Base-by-base conservation (phyloP, 148 eudicot species). In the Diospyros kaki region DNA sequence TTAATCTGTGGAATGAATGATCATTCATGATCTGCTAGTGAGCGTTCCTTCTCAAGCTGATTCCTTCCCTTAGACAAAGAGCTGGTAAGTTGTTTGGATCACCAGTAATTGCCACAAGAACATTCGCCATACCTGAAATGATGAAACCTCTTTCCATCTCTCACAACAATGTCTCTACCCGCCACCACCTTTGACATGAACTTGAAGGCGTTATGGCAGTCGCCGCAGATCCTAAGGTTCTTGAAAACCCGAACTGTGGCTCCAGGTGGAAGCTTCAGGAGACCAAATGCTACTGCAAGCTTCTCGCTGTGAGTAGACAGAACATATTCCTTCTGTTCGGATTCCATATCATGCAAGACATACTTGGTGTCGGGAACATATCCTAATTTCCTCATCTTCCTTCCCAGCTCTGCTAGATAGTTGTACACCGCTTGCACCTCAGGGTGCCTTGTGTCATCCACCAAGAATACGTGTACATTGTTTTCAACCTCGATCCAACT, bases 81-180 rank as follows among this genome's bases (percentile, higher is more conserved):
- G 28, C 28, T 28, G 28, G 28, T 28, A 28, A 28, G 28, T 28
- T 28, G 28, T 28, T 28, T 28, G 28, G 66, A 42, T 90, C 84
- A 94, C 98, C 98, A 94, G 68, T 87, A 94, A 85, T 92, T 87
- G 58, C 97, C 91, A 83, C 97, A 92, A 18, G 98, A 92, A 81
- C 98, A 94, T 76, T 85, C 84, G 12, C 98, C 98, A 64, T 90
- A 84, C 81, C 82, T 87, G 38, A 94, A 94, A 80, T 92, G 98
- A 79, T 94, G 98, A 75, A 94, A 94, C 81, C 98, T 89, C 83
- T 90, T 94, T 14, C 85, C 91, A 86, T 94, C 97, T 80, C 98
- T 90, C 68, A 94, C 98, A 58, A 94, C 79, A 75, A 94, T 89
- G 75, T 83, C 89, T 83, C 98, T 90, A 28, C 28, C 28, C n/a